phyloP scores from a whole-genome alignment of 306 rosid genomes.

The Castanea crenata region DNA sequence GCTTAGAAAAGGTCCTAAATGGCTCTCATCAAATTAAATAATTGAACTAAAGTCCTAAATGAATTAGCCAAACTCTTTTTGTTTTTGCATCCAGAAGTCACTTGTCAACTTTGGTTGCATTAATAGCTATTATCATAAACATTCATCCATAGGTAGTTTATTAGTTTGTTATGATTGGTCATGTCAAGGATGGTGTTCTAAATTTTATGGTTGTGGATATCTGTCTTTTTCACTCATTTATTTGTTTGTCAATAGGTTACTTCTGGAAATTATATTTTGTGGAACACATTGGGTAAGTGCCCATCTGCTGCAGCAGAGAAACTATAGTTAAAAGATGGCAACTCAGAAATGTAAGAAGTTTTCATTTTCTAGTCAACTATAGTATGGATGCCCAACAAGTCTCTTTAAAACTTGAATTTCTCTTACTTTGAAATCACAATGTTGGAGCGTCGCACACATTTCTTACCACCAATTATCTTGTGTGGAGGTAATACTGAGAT shows the following conservation, averaged over 20 bases:
- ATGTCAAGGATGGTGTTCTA: background rate
- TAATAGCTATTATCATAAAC: background rate
- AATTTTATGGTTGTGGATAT: background rate
- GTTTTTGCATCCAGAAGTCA: background rate
- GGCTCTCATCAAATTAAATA: background rate
- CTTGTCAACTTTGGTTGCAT: background rate
- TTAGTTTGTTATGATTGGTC: background rate
- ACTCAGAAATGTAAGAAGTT: background rate
- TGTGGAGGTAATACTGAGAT: conserved; percentile 16
- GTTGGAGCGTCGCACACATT: background rate
- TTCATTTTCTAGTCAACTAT: conserved; percentile 10
- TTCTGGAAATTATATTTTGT: conserved; percentile 82
- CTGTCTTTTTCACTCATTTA: conserved; percentile 4
- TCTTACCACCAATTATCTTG: conserved; percentile 8
- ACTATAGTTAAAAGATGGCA: conserved; percentile 29
- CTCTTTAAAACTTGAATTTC: background rate
- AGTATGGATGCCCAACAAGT: background rate
- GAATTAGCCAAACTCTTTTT: background rate
- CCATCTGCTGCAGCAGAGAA: conserved; percentile 55
- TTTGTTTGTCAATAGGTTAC: conserved; percentile 48
- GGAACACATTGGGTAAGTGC: conserved; percentile 93
- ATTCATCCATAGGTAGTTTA: background rate
- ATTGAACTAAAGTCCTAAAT: background rate
- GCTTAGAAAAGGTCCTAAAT: background rate
- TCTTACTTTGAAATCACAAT: background rate